Conservation (phyloP, 2,329 filamentous ascomycete genomes). For the Remersonia thermophila region DNA sequence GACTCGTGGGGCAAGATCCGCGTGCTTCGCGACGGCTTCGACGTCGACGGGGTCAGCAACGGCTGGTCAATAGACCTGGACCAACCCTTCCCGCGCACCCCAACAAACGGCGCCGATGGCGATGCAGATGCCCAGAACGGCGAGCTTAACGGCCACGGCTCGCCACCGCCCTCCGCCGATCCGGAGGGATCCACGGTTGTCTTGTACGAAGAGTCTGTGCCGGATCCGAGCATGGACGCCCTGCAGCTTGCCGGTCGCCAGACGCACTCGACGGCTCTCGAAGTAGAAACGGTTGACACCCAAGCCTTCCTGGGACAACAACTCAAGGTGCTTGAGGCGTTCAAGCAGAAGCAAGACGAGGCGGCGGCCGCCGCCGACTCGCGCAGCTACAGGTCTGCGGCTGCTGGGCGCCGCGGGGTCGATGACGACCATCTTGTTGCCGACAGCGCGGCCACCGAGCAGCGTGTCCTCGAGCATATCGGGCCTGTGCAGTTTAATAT, state of each 20-base stretch:
- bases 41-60: slow-evolving; percentile 73
- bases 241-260: slow-evolving; percentile 40
- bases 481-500: slow-evolving; percentile 96
- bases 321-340: slow-evolving; percentile 58
- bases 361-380: slow-evolving; percentile 23
- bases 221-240: slow-evolving; percentile 56
- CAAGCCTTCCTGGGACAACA: slow-evolving; percentile 70
- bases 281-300: slow-evolving; percentile 58
- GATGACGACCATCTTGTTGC: slow-evolving; percentile 11
- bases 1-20: slow-evolving; percentile 97
- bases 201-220: slow-evolving; percentile 68
- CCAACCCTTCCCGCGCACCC: slow-evolving; percentile 30
- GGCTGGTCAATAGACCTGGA: slow-evolving; percentile 81
- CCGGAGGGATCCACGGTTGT: slow-evolving; percentile 51
- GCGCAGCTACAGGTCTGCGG: slow-evolving; percentile 27
- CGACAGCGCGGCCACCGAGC: slow-evolving; percentile 20
- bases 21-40: slow-evolving; percentile 80
- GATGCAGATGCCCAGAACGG: slow-evolving; percentile 12
- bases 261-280: slow-evolving; percentile 34
- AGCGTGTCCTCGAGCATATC: slow-evolving; percentile 63
- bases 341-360: slow-evolving; percentile 45
- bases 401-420: slow-evolving; percentile 31
- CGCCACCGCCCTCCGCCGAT: slow-evolving; percentile 11
- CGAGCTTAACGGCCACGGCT: slow-evolving; percentile 15
- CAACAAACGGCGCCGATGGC: slow-evolving; percentile 8